These are phyloP conservation scores for Cercophora newfieldiana DNA, from an alignment of 495 filamentous ascomycete genomes.

Conservation along the genomic window DNA sequence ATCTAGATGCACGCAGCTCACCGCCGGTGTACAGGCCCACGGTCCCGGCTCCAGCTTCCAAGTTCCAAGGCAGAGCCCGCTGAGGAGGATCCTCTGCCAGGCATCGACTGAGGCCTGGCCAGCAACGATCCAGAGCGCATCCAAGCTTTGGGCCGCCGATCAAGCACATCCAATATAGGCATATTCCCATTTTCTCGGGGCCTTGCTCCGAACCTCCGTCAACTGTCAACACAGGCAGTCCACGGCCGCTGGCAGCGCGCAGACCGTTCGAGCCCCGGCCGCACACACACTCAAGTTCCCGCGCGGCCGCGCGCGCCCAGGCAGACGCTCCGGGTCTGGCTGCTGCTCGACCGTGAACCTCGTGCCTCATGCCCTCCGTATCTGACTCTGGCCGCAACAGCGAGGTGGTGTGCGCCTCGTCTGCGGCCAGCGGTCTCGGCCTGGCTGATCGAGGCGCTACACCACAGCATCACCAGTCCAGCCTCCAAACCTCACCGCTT, in stretches of 20 bases:
- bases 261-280: background rate
- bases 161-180: background rate
- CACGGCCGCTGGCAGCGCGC: background rate
- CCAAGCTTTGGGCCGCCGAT: background rate
- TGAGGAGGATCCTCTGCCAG: background rate
- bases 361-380: too few species aligned
- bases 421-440: constrained; percentile 19
- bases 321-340: background rate
- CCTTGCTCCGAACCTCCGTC: background rate
- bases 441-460: constrained; percentile 3
- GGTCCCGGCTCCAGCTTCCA: background rate
- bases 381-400: constrained; percentile 1
- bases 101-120: constrained; percentile 1
- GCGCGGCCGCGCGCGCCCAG: background rate
- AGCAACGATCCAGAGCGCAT: background rate
- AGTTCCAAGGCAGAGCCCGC: background rate
- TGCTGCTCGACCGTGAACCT: background rate
- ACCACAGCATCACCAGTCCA: background rate
- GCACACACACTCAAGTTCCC: background rate
- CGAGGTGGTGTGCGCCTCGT: constrained; percentile 9
- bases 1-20: constrained; percentile 15
- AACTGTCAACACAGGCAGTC: background rate
- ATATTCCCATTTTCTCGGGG: background rate
- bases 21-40: constrained; percentile 14
- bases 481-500: constrained; percentile 22